Evolutionary conservation across 2,329 filamentous ascomycete genomes (phyloP).

Genomic region (Penicillium griseofulvum): DNA sequence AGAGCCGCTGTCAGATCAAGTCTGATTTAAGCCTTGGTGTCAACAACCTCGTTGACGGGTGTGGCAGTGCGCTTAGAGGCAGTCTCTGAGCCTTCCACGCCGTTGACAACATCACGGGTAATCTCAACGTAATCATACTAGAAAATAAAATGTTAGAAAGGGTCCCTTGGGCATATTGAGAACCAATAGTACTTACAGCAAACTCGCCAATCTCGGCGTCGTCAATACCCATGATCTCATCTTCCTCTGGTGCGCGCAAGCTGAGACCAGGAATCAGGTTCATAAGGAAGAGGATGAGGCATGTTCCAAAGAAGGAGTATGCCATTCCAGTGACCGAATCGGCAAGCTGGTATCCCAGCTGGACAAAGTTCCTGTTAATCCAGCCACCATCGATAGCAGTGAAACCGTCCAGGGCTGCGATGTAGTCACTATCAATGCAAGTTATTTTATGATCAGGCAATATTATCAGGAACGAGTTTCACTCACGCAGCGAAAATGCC

Average conservation of each 20-base stretch:
- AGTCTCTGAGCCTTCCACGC: conserved; percentile 30
- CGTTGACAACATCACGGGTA: conserved; percentile 63
- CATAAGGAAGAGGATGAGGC: conserved; percentile 75
- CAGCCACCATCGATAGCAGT: conserved; percentile 71
- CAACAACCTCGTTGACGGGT: conserved; percentile 22
- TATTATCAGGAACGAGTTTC: background rate
- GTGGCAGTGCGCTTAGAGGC: conserved; percentile 33
- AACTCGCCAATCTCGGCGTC: conserved; percentile 91
- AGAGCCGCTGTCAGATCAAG: background rate
- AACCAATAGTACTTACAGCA: conserved; percentile 53
- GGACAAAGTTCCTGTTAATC: conserved; percentile 79
- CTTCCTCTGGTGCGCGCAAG: conserved; percentile 71
- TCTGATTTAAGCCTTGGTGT: conserved; percentile 25
- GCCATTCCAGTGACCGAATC: conserved; percentile 72
- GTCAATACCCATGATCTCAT: conserved; percentile 81
- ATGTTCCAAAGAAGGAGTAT: conserved; percentile 77
- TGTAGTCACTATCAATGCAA: conserved; percentile 61
- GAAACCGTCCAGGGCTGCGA: conserved; percentile 73
- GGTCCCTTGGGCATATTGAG: background rate
- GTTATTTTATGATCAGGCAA: conserved; percentile 9
- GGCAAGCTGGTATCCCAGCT: conserved; percentile 78
- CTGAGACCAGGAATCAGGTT: conserved; percentile 74
- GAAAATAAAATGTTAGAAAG: conserved; percentile 5
- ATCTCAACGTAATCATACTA: conserved; percentile 87
- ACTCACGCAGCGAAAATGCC: conserved; percentile 74